Evolutionary conservation across 2,329 filamentous ascomycete species (phyloP).

Genomic region (Trichophyton verrucosum): DNA sequence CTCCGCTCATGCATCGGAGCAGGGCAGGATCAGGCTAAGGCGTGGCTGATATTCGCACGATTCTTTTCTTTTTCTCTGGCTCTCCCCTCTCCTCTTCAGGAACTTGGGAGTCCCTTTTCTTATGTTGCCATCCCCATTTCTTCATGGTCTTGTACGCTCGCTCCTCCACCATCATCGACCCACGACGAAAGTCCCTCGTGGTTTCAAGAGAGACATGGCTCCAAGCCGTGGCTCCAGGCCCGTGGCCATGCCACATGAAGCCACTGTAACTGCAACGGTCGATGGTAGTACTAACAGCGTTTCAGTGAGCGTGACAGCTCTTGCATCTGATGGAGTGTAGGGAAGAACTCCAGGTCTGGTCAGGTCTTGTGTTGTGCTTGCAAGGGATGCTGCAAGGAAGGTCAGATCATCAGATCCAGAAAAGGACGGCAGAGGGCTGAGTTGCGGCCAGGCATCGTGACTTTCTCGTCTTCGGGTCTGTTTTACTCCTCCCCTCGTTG

Average conservation of each 20-base stretch:
- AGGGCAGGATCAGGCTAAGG: conserved; percentile 1
- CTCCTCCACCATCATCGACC: conserved; percentile 1
- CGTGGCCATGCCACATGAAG: background rate
- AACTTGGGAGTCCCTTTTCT: background rate
- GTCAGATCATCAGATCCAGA: conserved; percentile 2
- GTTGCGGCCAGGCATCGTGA: background rate
- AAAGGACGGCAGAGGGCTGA: background rate
- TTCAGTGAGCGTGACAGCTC: conserved; percentile 5
- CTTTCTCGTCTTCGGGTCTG: background rate
- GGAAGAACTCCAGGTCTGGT: background rate
- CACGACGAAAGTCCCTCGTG: background rate
- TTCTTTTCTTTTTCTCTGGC: background rate
- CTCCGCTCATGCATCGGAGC: conserved; percentile 3
- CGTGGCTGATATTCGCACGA: conserved; percentile 1
- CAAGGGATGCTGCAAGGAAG: conserved; percentile 4
- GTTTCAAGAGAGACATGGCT: conserved; percentile 1
- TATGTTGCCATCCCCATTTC: background rate
- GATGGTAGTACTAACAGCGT: conserved; percentile 11
- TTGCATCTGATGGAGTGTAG: background rate
- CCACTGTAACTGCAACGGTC: conserved; percentile 11
- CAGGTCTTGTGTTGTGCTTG: background rate
- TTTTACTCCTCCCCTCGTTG: no score
- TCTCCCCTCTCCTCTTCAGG: background rate
- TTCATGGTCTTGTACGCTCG: background rate
- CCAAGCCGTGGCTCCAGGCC: background rate